Percentiles rank a stretch among this genome's conserved stretches.
These are phyloP conservation scores for Trametes elegans DNA, from an alignment of 768 basidiomycete species.

Conservation along the genomic window DNA sequence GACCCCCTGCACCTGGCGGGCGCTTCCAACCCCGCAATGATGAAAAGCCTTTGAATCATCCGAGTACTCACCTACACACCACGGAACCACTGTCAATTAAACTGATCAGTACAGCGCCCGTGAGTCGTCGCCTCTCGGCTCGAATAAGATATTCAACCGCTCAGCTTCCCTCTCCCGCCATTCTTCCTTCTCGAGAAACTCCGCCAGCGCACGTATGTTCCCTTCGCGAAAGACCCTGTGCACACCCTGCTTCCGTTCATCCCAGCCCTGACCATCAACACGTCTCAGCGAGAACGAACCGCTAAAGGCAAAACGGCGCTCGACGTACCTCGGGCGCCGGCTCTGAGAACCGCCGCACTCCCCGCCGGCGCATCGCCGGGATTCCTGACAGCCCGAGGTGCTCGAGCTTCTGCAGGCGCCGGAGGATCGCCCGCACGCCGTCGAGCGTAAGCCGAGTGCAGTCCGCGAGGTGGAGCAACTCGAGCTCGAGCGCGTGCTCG, in stretches of 20 bases:
- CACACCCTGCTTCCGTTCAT: conserved; percentile 61
- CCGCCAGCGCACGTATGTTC: conserved; percentile 59
- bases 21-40: neutral
- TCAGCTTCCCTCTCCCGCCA: conserved; percentile 57
- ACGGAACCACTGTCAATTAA: neutral
- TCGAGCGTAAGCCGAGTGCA: conserved; percentile 79
- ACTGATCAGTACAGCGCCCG: conserved; percentile 54
- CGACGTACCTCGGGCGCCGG: conserved; percentile 56
- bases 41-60: no score
- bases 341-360: conserved; percentile 77
- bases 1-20: neutral
- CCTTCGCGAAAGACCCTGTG: conserved; percentile 80
- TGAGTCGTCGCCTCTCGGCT: conserved; percentile 61
- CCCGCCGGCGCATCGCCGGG: conserved; percentile 65
- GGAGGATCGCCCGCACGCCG: conserved; percentile 69
- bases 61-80: neutral
- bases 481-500: conserved; percentile 65
- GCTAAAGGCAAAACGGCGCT: neutral
- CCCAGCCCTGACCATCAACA: conserved; percentile 50
- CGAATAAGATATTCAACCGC: conserved; percentile 55
- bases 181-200: conserved; percentile 72
- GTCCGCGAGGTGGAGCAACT: conserved; percentile 83
- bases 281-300: neutral
- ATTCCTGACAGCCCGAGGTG: conserved; percentile 83
- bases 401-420: conserved; percentile 55